Evolutionary conservation across 441 rosid genomes (phyloP).

Genomic region (Breynia disticha): DNA sequence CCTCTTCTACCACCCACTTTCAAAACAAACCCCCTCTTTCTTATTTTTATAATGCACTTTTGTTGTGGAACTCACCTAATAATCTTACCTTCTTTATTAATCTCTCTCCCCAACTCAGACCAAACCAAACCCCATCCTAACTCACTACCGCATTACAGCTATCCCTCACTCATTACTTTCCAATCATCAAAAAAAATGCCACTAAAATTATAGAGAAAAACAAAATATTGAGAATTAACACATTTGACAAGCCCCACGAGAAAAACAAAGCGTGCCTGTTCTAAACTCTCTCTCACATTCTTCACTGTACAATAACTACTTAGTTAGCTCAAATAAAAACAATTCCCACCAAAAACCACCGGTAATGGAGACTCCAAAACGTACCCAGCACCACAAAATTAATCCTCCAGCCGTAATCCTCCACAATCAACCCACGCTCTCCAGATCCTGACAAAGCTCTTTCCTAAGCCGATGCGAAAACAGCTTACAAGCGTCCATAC

Average conservation of each 20-base stretch:
- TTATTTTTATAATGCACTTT: too few species aligned
- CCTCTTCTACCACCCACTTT: too few species aligned
- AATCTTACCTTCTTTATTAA: too few species aligned
- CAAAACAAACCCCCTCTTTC: too few species aligned
- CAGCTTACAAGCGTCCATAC: constrained; percentile 88
- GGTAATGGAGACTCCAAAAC: background rate
- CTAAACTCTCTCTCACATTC: constrained; percentile 7
- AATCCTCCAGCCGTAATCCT: constrained; percentile 12
- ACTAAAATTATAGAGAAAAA: background rate
- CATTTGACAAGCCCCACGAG: constrained; percentile 28
- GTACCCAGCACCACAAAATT: constrained; percentile 10
- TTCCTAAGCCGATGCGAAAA: constrained; percentile 80
- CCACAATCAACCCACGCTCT: constrained; percentile 28
- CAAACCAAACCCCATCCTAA: background rate
- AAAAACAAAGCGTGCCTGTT: constrained; percentile 31
- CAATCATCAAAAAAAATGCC: background rate
- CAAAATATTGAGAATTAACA: background rate
- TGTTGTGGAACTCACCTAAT: too few species aligned
- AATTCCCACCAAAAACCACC: background rate
- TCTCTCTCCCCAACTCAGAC: too few species aligned
- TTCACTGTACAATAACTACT: constrained; percentile 16
- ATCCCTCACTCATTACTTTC: constrained; percentile 7
- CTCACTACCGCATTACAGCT: constrained; percentile 27
- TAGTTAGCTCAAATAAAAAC: constrained; percentile 15
- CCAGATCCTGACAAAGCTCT: constrained; percentile 52